Percentiles rank a stretch among this genome's conserved stretches.
Evolutionary conservation across 2,329 filamentous ascomycete species (phyloP).

Genomic region (Hymenoscyphus repandus): DNA sequence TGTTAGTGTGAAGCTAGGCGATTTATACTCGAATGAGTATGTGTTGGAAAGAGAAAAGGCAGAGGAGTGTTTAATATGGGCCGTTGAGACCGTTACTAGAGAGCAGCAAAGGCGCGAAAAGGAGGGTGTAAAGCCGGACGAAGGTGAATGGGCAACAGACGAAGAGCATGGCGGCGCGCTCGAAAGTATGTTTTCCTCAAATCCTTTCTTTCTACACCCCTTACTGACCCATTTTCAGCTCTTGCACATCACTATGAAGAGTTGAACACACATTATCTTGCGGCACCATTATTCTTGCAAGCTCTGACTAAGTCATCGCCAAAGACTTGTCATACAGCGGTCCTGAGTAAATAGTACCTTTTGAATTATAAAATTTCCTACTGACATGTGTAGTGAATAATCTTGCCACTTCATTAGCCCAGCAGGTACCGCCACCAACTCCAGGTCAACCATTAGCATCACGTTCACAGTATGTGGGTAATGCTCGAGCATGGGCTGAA

Average conservation of each 20-base stretch:
- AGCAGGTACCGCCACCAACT: constrained; percentile 33
- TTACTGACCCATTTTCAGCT: constrained; percentile 41
- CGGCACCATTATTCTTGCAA: constrained; percentile 81
- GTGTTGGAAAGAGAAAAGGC: constrained; percentile 69
- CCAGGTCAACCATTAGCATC: constrained; percentile 40
- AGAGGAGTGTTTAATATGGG: constrained; percentile 71
- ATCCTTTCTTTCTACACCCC: background rate
- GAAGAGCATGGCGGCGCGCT: constrained; percentile 69
- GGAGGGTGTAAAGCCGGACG: constrained; percentile 64
- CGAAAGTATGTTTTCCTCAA: constrained; percentile 46
- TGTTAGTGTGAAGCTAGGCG: constrained; percentile 77
- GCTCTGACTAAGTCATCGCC: constrained; percentile 65
- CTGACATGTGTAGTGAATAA: constrained; percentile 63
- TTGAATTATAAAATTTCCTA: background rate
- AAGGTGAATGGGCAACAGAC: constrained; percentile 65
- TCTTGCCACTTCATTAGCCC: constrained; percentile 66
- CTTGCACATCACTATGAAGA: constrained; percentile 73
- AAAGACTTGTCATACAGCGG: constrained; percentile 68
- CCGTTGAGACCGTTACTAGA: constrained; percentile 71
- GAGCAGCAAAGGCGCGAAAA: constrained; percentile 56
- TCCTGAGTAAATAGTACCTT: constrained; percentile 56
- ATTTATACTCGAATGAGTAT: constrained; percentile 73
- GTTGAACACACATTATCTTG: constrained; percentile 70
- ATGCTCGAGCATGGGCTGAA: constrained; percentile 71
- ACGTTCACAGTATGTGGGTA: constrained; percentile 57